phyloP scores from a whole-genome alignment of 2,329 filamentous ascomycete genomes.

The Mariannaea elegans region DNA sequence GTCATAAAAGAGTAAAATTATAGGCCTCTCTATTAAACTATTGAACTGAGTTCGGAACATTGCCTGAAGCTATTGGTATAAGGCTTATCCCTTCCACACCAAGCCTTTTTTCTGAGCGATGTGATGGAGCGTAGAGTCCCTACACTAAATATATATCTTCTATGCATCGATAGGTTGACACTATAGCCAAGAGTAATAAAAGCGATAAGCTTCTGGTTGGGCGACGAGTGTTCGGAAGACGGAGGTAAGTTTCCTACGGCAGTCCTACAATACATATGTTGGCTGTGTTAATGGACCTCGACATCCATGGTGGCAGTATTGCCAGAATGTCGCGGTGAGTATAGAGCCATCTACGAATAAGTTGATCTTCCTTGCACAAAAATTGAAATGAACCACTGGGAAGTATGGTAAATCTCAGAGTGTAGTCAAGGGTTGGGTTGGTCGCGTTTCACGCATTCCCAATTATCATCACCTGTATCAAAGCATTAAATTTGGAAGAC shows the following conservation, averaged over 20 bases:
- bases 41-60: too few species aligned
- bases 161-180: too few species aligned
- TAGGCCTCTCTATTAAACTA: too few species aligned
- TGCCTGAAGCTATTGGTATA: too few species aligned
- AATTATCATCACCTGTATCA: not conserved
- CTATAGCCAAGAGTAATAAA: too few species aligned
- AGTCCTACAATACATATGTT: not conserved
- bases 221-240: too few species aligned
- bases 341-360: constrained; percentile 56
- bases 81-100: too few species aligned
- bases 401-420: constrained; percentile 77
- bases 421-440: constrained; percentile 73
- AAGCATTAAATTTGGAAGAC: not conserved
- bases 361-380: constrained; percentile 81
- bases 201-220: too few species aligned
- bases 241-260: not conserved
- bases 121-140: too few species aligned
- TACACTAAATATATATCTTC: too few species aligned
- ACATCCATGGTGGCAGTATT: constrained; percentile 62
- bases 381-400: constrained; percentile 82
- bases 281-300: constrained; percentile 17
- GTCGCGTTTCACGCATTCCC: not conserved
- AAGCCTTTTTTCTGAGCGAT: too few species aligned
- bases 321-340: constrained; percentile 74
- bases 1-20: too few species aligned